Base-by-base conservation (phyloP, 169 alveolate genomes). In the Plasmodium coatneyi region DNA sequence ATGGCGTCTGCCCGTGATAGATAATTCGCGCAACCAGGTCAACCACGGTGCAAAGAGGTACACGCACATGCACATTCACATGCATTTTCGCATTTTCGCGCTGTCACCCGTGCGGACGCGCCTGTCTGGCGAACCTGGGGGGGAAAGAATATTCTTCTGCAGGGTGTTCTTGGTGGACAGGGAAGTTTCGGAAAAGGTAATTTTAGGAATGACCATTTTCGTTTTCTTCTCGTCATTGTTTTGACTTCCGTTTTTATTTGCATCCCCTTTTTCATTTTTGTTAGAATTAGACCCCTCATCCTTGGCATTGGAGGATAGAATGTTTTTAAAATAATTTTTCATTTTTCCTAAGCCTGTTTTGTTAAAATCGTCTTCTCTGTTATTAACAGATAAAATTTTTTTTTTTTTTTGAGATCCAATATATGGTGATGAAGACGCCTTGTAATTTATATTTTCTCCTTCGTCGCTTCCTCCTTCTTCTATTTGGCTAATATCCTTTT, bases 281-380 rank as follows among this genome's bases (percentile, higher is more conserved):
- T 87, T 34, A 72, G 56, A 54, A 5, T 78, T 52, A 12, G 93
- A 76, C n/a, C 12, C 76, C 6, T 78, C 76, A 22, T n/a, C 54
- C 25, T 70, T 87, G 30, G 14, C 28, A 87, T 87, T 87, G 12
- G 54, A 25, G 3, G 76, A 39, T 87, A 87, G 49, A 19, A 87
- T 87, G 43, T 87, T 87, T 87, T 80, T 87, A 46, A 87, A 72
- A 79, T 79, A 87, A 52, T 56, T 43, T 78, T 78, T 87, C 93
- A 87, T 87, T 87, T 79, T 87, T 12, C 72, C 82, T 60, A 87
- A 19, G 12, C 30, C 89, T 7, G 71, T 30, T 79, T 60, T 87
- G 6, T 78, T 87, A 84, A 19, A 49, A 30, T 56, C 78, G 2
- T 84, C 72, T 39, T 87, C 93, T 52, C 80, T 86, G 28, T 19